Percentiles rank a stretch among this genome's conserved stretches.
Evolutionary conservation across 306 rosid genomes (phyloP).

Genomic region (Trifolium fragiferum): DNA sequence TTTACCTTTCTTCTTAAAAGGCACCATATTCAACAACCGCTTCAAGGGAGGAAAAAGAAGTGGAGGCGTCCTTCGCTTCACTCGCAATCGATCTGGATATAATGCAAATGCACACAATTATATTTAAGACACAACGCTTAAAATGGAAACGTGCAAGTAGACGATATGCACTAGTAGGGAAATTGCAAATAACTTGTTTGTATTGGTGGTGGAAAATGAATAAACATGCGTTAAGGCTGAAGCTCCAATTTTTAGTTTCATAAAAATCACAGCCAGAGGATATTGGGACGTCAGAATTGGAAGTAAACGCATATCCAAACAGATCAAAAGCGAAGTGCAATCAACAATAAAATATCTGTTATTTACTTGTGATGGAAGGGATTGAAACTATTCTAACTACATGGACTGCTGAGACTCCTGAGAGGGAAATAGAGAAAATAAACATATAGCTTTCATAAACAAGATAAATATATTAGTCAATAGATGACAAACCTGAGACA

Average conservation of each 20-base stretch:
- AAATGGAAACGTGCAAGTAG: constrained; percentile 24
- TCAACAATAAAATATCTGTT: neutral
- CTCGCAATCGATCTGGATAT: constrained; percentile 56
- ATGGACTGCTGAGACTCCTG: neutral
- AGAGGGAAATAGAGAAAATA: neutral
- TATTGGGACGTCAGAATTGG: too few relatives aligned
- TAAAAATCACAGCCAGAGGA: too few relatives aligned
- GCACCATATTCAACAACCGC: constrained; percentile 50
- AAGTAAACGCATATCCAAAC: too few relatives aligned
- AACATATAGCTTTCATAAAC: constrained; percentile 12
- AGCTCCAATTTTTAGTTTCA: too few relatives aligned
- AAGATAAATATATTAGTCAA: constrained; percentile 10
- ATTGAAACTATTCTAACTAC: constrained; percentile 1
- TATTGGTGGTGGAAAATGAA: too few relatives aligned
- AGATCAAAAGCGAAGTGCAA: constrained; percentile 31
- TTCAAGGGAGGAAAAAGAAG: constrained; percentile 60
- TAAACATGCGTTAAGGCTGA: too few relatives aligned
- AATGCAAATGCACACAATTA: constrained; percentile 27
- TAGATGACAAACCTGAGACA: constrained; percentile 49
- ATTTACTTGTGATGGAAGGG: neutral
- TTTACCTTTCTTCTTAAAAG: constrained; percentile 65
- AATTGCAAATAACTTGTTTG: too few relatives aligned
- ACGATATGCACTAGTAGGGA: neutral
- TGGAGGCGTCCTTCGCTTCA: constrained; percentile 50
- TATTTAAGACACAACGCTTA: neutral